A percentile compares a stretch with the other conserved stretches of the same genome.
phyloP scores from a whole-genome alignment of 208 protist genomes.

The Crithidia fasciculata region DNA sequence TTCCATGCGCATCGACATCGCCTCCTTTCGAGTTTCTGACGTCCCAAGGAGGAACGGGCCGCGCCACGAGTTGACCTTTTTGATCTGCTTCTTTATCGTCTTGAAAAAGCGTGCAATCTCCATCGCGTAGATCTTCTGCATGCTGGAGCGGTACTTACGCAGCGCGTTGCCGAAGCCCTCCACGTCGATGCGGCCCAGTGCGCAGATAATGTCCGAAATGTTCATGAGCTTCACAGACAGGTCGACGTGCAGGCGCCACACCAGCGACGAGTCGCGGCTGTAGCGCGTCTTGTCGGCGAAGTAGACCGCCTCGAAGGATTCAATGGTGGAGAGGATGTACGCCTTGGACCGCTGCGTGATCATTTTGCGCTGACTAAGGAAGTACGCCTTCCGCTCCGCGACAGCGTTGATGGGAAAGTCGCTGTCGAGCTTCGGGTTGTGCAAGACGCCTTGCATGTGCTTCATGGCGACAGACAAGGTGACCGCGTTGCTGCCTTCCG shows the following conservation, averaged over 20 bases:
- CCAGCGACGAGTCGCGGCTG: conserved; percentile 57
- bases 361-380: conserved; percentile 76
- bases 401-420: conserved; percentile 89
- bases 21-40: conserved; percentile 43
- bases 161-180: conserved; percentile 72
- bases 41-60: conserved; percentile 63
- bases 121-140: conserved; percentile 80
- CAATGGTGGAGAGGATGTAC: conserved; percentile 72
- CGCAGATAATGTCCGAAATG: conserved; percentile 70
- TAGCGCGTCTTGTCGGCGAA: conserved; percentile 60
- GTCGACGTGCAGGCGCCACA: conserved; percentile 81
- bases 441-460: conserved; percentile 75
- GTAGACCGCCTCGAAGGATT: conserved; percentile 56
- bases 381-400: conserved; percentile 72
- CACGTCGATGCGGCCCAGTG: conserved; percentile 70
- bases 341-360: conserved; percentile 67
- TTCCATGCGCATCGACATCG: conserved; percentile 52
- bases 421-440: conserved; percentile 60
- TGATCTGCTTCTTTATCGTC: conserved; percentile 55
- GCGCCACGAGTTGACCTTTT: conserved; percentile 57
- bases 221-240: conserved; percentile 57
- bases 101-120: conserved; percentile 84
- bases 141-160: conserved; percentile 77
- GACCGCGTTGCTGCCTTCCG: conserved; percentile 68
- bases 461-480: conserved; percentile 69